Percentiles rank a stretch among this genome's conserved stretches.
phyloP scores from a whole-genome alignment of 352 stramenopile genomes.

The Phytophthora lateralis region DNA sequence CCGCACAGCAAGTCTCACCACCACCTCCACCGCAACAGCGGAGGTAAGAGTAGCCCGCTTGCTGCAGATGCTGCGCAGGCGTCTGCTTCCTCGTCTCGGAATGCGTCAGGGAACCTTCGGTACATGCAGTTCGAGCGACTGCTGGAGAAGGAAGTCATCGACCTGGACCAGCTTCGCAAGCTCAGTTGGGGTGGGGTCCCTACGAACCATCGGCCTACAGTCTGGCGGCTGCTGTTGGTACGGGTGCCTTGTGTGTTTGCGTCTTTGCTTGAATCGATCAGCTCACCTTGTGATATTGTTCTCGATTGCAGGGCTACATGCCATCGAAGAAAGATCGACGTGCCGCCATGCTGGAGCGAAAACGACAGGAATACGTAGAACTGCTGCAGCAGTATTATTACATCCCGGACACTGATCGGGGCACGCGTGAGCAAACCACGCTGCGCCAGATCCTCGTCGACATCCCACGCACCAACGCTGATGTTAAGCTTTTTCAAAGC shows the following conservation, averaged over 20 bases:
- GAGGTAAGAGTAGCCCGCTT: slow-evolving; percentile 10
- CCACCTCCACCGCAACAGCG: slow-evolving; percentile 4
- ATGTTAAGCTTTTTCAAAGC: slow-evolving; percentile 97
- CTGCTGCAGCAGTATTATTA: slow-evolving; percentile 96
- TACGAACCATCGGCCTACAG: slow-evolving; percentile 77
- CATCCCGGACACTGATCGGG: slow-evolving; percentile 94
- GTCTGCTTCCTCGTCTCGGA: slow-evolving; percentile 45
- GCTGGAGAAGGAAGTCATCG: slow-evolving; percentile 79
- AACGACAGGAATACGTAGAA: slow-evolving; percentile 97
- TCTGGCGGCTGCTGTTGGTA: slow-evolving; percentile 97
- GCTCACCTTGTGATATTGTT: slow-evolving; percentile 1
- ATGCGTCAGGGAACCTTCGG: slow-evolving; percentile 71
- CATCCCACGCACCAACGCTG: slow-evolving; percentile 96
- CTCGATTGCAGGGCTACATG: slow-evolving; percentile 89
- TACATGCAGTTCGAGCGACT: slow-evolving; percentile 75
- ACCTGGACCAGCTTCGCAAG: slow-evolving; percentile 90
- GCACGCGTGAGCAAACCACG: slow-evolving; percentile 95
- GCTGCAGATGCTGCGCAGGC: slow-evolving; percentile 1
- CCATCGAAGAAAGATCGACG: slow-evolving; percentile 94
- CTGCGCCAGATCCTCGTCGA: slow-evolving; percentile 98
- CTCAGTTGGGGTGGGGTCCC: slow-evolving; percentile 94
- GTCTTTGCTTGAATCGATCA: neutral
- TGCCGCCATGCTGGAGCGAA: slow-evolving; percentile 91
- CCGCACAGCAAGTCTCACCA: slow-evolving; percentile 13
- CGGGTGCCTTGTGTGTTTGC: neutral